Evolutionary conservation across 768 basidiomycete genomes (phyloP), one percentile per base, ranked within the genome.

Genomic region (Boletus speciosus): DNA sequence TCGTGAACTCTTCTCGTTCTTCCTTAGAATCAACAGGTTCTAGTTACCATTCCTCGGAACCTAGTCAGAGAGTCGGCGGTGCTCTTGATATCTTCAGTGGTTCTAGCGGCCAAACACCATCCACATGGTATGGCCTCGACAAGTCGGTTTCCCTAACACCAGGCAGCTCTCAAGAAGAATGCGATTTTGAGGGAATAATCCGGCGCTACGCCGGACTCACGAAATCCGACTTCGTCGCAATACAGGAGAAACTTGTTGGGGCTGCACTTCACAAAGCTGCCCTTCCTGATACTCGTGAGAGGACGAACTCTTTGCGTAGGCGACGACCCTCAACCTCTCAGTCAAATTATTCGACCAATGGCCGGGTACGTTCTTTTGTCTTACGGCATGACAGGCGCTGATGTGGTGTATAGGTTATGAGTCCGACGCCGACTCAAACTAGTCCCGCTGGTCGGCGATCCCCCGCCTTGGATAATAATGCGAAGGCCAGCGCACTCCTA

Each of bases 41-140:
- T 3, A 93, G 91, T 69, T 93, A 89, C 67, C 90, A 92, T 66
- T 90, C 90, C 5, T 84, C 79, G 80, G 87, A 90, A 51, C 83
- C 73, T 21, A 82, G 71, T 45, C 71, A 84, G 55, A 73, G 72
- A 59, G 79, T 80, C 53, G 82, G 86, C 57, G 75, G 75, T 42
- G 67, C 78, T 46, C 68, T 80, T 49, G 78, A 74, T 43, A 61
- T 88, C 23, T 83, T 90, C 66, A 76, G 69, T 35, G 79, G 81
- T 48, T 56, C 59, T 14, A 66, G 73, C 9, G 81, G 81, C 44
- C 66, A 75, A 25, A 74, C 75, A 45, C 78, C 77, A 34, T 72
- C 79, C 32, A 73, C 78, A 3, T 91, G 87, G 88, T 84, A 86
- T 67, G 85, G 88, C 49, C 71, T 88, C 48, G 77, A 78, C 49